These are phyloP conservation scores for Diaporthe longicolla DNA, from an alignment of 2,329 filamentous ascomycete species.

Conservation along the genomic window DNA sequence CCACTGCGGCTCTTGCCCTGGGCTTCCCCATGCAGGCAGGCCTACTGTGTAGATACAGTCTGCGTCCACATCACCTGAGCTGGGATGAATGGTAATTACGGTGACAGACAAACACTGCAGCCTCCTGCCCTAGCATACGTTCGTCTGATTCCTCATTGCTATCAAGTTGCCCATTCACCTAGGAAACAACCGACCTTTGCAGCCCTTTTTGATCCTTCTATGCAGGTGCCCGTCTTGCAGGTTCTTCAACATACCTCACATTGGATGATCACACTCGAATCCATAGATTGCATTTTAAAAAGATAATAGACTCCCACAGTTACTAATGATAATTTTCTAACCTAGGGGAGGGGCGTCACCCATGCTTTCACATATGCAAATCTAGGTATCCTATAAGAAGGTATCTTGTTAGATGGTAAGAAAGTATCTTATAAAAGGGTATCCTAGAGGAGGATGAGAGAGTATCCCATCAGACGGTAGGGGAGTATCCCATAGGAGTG, in stretches of 20 bases:
- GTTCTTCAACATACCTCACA: neutral
- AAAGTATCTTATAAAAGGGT: too few relatives aligned
- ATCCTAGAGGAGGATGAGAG: too few relatives aligned
- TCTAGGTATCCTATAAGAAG: too few relatives aligned
- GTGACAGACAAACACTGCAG: neutral
- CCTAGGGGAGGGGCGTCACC: too few relatives aligned
- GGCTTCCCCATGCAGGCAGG: neutral
- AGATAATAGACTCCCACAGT: too few relatives aligned
- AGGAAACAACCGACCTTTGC: neutral
- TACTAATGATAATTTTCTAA: too few relatives aligned
- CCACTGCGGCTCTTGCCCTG: conserved; percentile 14
- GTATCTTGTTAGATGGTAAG: too few relatives aligned
- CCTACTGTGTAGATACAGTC: neutral
- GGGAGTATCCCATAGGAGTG: too few relatives aligned
- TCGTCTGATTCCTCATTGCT: neutral
- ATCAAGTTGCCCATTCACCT: neutral
- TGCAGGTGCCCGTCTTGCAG: neutral
- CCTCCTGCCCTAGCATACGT: neutral
- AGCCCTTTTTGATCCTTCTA: neutral
- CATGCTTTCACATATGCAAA: too few relatives aligned
- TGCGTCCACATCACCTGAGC: neutral
- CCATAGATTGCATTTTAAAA: too few relatives aligned
- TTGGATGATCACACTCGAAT: too few relatives aligned
- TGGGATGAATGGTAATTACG: neutral
- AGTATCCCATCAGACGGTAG: too few relatives aligned